Evolutionary conservation across 371 early-diverging fungal genomes (phyloP), one percentile per base, ranked within the genome.

Genomic region (Rhizopus sp.): DNA sequence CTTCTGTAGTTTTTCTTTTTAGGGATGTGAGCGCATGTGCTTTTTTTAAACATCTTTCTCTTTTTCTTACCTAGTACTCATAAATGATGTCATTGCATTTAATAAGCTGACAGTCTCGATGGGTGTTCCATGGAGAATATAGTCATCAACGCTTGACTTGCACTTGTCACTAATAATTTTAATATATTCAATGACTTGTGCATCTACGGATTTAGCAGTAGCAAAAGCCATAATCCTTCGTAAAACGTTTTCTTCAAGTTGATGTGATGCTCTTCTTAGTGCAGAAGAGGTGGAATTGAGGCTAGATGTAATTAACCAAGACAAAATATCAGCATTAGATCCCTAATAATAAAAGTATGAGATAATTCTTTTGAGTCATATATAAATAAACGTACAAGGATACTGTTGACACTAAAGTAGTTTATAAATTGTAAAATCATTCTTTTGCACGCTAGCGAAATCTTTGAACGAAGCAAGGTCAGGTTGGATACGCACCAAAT

Each of bases 401-500:
- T 58, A 51, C 80, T 75, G 13, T 70, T 64, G 47, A 65, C 63
- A 31, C 60, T 69, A 39, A 69, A 69, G 55, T 60, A 70, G 4
- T 52, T 53, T 37, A 77, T 78, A 34, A 80, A 66, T 30, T 72
- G 59, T 16, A 72, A 56, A 40, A 72, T 57, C 10, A 82, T 62
- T 0, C 62, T 66, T 38, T 80, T 67, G 50, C 69, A 74, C 31
- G 70, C 55, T 13, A 78, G 44, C 0, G 74, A 64, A 12, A 72
- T 57, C 42, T 65, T 73, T 15, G 66, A 40, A 7, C 73, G 75
- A 7, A 55, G 38, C 2, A 59, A 31, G 5, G 16, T 44, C 38
- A 29, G 50, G 33, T 50, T 53, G n/a, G 55, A 57, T 5, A 70
- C 63, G 8, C 68, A 56, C 62, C 72, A 77, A 8, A 65, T 59